Evolutionary conservation across 2,329 filamentous ascomycete genomes (phyloP).

Genomic region (Penicillium sp.): DNA sequence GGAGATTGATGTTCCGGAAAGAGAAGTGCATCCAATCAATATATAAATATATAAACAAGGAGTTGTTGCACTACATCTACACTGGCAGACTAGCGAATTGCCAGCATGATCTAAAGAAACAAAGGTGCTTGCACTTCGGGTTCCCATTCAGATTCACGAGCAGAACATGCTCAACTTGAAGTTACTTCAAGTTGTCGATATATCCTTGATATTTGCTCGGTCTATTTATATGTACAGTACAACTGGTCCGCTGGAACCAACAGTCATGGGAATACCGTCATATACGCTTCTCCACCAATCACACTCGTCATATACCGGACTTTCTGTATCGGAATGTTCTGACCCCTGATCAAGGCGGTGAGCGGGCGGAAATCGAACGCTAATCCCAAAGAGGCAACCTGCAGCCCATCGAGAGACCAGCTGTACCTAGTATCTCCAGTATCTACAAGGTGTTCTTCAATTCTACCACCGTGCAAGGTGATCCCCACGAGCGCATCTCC

Average conservation of each 20-base stretch:
- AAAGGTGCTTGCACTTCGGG: too few species aligned
- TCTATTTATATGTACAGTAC: too few species aligned
- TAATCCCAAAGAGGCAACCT: conserved; percentile 31
- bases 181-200: too few species aligned
- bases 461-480: conserved; percentile 19
- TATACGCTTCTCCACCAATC: background rate
- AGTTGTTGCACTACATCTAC: too few species aligned
- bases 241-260: too few species aligned
- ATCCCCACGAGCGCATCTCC: conserved; percentile 27
- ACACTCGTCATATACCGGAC: background rate
- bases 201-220: too few species aligned
- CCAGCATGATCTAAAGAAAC: too few species aligned
- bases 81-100: too few species aligned
- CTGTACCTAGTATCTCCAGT: conserved; percentile 18
- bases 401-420: conserved; percentile 32
- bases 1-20: background rate
- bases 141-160: too few species aligned
- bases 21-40: too few species aligned
- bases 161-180: too few species aligned
- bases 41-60: background rate
- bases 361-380: conserved; percentile 23
- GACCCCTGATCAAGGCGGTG: conserved; percentile 31
- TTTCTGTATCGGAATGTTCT: conserved; percentile 1
- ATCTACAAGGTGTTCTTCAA: conserved; percentile 17
- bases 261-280: conserved; percentile 6